phyloP scores from a whole-genome alignment of 805 yeast species.

The Barnettozyma wickerhamii region DNA sequence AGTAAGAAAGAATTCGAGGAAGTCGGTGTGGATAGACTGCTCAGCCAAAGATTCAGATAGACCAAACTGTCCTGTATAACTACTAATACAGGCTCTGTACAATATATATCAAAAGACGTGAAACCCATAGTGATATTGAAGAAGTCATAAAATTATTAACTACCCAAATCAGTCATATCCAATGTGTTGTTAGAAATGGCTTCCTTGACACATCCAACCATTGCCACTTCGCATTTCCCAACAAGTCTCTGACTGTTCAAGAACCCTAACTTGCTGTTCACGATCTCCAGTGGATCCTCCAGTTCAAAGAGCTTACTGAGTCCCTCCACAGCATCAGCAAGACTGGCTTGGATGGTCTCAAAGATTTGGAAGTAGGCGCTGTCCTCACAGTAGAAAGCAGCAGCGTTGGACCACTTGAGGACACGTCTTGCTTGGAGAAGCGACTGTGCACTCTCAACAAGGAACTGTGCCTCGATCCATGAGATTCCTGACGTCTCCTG shows the following conservation, averaged over 20 bases:
- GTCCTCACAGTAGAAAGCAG: constrained; percentile 60
- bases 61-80: neutral
- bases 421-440: constrained; percentile 68
- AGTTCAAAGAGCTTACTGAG: constrained; percentile 54
- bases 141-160: no score
- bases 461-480: constrained; percentile 86
- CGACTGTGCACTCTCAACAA: constrained; percentile 65
- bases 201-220: constrained; percentile 30
- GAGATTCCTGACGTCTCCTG: constrained; percentile 65
- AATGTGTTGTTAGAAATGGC: constrained; percentile 5
- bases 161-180: constrained; percentile 2
- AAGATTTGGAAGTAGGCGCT: constrained; percentile 56
- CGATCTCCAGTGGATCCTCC: constrained; percentile 32
- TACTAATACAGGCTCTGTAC: neutral
- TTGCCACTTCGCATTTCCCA: constrained; percentile 32
- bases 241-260: constrained; percentile 33
- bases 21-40: constrained; percentile 76
- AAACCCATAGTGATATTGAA: no score
- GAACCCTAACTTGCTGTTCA: constrained; percentile 33
- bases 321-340: constrained; percentile 65
- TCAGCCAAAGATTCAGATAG: constrained; percentile 78
- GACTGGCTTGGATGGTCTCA: constrained; percentile 64
- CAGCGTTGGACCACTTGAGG: constrained; percentile 87
- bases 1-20: constrained; percentile 83
- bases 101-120: neutral